Conservation (phyloP, 2,329 filamentous ascomycete species). For the Trichothecium roseum region DNA sequence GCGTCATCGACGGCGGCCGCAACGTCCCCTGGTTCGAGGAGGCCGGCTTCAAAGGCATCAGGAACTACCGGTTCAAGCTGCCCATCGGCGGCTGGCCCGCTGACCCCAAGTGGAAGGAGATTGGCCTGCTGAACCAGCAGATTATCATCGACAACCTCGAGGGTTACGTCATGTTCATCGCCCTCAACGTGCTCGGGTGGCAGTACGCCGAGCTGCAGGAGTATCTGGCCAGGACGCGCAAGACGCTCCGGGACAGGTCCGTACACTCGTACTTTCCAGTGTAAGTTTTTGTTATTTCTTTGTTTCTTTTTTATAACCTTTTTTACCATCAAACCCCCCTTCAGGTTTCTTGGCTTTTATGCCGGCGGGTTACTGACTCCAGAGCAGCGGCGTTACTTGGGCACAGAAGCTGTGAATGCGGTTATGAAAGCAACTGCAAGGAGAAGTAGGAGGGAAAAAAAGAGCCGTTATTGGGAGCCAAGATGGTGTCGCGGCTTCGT, state of each 20-base stretch:
- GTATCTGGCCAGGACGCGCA: background rate
- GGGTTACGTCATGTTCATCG: constrained; percentile 2
- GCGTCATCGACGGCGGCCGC: constrained; percentile 7
- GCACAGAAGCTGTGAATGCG: constrained; percentile 2
- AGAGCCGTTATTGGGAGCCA: too few relatives aligned
- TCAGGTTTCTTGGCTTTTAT: too few relatives aligned
- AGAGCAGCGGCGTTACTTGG: constrained; percentile 2
- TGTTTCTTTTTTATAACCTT: too few relatives aligned
- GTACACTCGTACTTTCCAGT: constrained; percentile 3
- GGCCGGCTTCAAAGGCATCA: constrained; percentile 24
- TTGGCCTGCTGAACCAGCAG: constrained; percentile 14
- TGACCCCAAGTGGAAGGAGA: constrained; percentile 29
- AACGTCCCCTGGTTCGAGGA: constrained; percentile 12
- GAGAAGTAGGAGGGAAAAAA: too few relatives aligned
- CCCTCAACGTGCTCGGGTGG: constrained; percentile 2
- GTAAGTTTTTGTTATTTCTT: constrained; percentile 2
- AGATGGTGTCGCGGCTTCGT: too few relatives aligned
- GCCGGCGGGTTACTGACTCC: background rate
- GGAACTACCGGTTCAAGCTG: constrained; percentile 21
- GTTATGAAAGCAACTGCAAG: too few relatives aligned
- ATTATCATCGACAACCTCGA: constrained; percentile 3
- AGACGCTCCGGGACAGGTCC: background rate
- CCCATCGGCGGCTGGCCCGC: constrained; percentile 32
- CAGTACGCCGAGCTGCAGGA: constrained; percentile 2
- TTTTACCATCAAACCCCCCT: too few relatives aligned